Percentiles rank a stretch among this genome's conserved stretches.
Evolutionary conservation across 768 basidiomycete genomes (phyloP).

Genomic region (Mycena maculata): DNA sequence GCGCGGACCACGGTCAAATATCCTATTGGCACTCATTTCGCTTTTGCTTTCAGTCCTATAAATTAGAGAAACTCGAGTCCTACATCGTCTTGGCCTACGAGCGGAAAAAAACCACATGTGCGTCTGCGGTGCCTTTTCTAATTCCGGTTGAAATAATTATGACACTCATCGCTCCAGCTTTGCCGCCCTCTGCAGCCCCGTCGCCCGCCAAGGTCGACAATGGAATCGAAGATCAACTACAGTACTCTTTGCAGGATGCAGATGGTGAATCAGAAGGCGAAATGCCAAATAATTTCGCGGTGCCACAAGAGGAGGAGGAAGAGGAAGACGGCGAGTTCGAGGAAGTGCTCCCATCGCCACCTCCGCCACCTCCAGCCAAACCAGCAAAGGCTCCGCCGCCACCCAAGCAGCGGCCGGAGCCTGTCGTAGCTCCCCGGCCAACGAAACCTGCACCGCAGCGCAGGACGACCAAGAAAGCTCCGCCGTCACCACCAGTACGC

Average conservation of each 20-base stretch:
- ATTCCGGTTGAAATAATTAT: not conserved
- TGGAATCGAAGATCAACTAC: constrained; percentile 25
- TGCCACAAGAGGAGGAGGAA: constrained; percentile 52
- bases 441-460: constrained; percentile 33
- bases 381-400: constrained; percentile 38
- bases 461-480: constrained; percentile 32
- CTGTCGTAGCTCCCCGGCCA: constrained; percentile 40
- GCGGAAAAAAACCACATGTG: constrained; percentile 48
- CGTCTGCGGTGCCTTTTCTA: constrained; percentile 19
- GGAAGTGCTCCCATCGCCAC: constrained; percentile 31
- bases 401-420: constrained; percentile 42
- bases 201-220: constrained; percentile 37
- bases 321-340: constrained; percentile 49
- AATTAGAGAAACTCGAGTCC: constrained; percentile 81
- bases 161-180: constrained; percentile 27
- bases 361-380: constrained; percentile 42
- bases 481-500: constrained; percentile 30
- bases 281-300: constrained; percentile 44
- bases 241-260: constrained; percentile 42
- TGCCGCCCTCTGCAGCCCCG: constrained; percentile 39
- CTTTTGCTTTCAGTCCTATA: constrained; percentile 64
- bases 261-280: constrained; percentile 54
- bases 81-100: constrained; percentile 66
- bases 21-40: constrained; percentile 26
- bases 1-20: constrained; percentile 41